Conservation (phyloP, 805 yeast species). For the Kuraishia molischiana region DNA sequence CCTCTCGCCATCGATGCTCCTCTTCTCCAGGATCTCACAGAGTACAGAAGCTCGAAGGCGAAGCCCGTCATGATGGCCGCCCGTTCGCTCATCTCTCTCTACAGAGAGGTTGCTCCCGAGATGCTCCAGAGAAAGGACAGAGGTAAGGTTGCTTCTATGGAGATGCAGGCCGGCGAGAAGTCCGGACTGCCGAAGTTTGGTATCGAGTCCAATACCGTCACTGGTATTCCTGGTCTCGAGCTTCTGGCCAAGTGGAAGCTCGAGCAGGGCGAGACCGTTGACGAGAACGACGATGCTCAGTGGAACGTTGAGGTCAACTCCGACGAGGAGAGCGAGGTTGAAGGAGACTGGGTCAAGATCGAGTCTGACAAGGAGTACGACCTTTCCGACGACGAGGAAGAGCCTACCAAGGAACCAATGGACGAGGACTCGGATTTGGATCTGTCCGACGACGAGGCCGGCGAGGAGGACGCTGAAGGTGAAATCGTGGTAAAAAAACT, state of each 20-base stretch:
- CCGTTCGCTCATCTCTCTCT: slow-evolving; percentile 71
- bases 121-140: slow-evolving; percentile 86
- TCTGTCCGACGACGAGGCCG: slow-evolving; percentile 28
- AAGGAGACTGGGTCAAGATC: slow-evolving; percentile 88
- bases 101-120: slow-evolving; percentile 94
- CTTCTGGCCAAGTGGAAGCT: slow-evolving; percentile 79
- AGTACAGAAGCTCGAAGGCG: slow-evolving; percentile 86
- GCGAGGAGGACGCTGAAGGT: slow-evolving; percentile 15
- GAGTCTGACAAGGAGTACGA: slow-evolving; percentile 74
- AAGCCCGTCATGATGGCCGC: slow-evolving; percentile 96
- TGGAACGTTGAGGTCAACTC: slow-evolving; percentile 55
- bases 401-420: slow-evolving; percentile 23
- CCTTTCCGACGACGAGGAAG: slow-evolving; percentile 41
- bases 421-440: slow-evolving; percentile 42
- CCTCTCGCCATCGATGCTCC: slow-evolving; percentile 90
- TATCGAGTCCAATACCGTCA: slow-evolving; percentile 50
- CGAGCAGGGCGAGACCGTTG: slow-evolving; percentile 40
- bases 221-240: slow-evolving; percentile 88
- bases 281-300: slow-evolving; percentile 47
- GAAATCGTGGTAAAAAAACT: slow-evolving; percentile 20
- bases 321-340: slow-evolving; percentile 46
- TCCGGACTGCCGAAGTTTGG: slow-evolving; percentile 58
- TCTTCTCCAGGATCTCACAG: slow-evolving; percentile 79
- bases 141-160: slow-evolving; percentile 88
- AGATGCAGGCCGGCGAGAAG: slow-evolving; percentile 52